Evolutionary conservation across 495 filamentous ascomycete genomes (phyloP), one percentile per base, ranked within the genome.

Genomic region (Sordaria brevicollis): DNA sequence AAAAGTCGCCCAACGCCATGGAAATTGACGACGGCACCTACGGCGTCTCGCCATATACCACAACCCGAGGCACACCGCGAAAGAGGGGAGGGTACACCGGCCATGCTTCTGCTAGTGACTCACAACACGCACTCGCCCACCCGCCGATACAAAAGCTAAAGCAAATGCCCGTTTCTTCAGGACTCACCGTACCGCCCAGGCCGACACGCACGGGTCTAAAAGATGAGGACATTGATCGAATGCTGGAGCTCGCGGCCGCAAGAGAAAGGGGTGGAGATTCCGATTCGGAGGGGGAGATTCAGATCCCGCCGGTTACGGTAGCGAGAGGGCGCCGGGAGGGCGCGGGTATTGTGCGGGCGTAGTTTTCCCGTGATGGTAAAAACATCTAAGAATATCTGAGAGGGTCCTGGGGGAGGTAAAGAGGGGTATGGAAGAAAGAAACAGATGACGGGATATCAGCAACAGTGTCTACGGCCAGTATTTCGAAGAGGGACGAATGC

Each of bases 251-350:
- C 13, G 82, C 75, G 2, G 79, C 74, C 8, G 80, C 79, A 5
- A 80, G 77, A 33, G 79, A 57, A 25, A 57, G 49, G 0, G 21
- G n/a, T n/a, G n/a, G 79, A 31, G 82, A 82, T 41, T 83, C 82
- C 10, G 83, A 85, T 67, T 84, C 82, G 7, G 83, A 85, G 13
- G 79, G 78, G 13, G 83, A 85, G 71, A 85, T 85, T 69, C 77
- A 79, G 62, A 74, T 84, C 21, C 81, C 82, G n/a, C n/a, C n/a
- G n/a, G n/a, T n/a, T n/a, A n/a, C n/a, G 4, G 71, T 72, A 70
- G 38, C 66, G 13, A 69, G 72, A 74, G 69, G 66, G 73, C 74
- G 76, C 70, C 74, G 76, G 76, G 77, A 75, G 39, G 77, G 74
- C 73, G 72, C 67, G 5, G 5, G 35, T 68, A 31, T 39, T 17